Evolutionary conservation across 2,329 filamentous ascomycete species (phyloP).

Genomic region (Paecilomyces sp.): DNA sequence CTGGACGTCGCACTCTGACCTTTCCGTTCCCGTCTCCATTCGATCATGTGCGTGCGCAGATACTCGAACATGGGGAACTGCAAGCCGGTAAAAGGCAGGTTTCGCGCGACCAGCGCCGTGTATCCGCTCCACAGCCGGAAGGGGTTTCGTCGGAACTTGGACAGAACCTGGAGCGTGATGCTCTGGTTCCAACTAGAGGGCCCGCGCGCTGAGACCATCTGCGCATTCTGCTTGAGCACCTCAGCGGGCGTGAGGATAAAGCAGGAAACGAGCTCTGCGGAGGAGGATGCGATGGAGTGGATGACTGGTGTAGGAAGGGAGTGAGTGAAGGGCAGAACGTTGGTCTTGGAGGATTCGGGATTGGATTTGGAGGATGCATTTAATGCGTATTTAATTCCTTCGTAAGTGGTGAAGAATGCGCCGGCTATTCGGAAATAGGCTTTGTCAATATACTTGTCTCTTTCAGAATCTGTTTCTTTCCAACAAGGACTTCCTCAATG

Average conservation of each 20-base stretch:
- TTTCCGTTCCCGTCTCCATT: slow-evolving; percentile 28
- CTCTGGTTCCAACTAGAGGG: slow-evolving; percentile 16
- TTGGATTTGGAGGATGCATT: slow-evolving; percentile 38
- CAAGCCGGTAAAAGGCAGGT: slow-evolving; percentile 78
- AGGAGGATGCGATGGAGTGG: slow-evolving; percentile 65
- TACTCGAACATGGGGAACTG: slow-evolving; percentile 85
- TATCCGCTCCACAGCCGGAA: slow-evolving; percentile 63
- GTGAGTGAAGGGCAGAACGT: slow-evolving; percentile 18
- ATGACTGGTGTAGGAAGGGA: slow-evolving; percentile 61
- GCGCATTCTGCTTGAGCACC: slow-evolving; percentile 88
- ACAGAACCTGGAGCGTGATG: slow-evolving; percentile 51
- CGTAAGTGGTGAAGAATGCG: slow-evolving; percentile 86
- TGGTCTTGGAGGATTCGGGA: slow-evolving; percentile 3
- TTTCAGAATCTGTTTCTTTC: background rate
- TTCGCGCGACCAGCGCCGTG: slow-evolving; percentile 70
- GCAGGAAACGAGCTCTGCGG: slow-evolving; percentile 78
- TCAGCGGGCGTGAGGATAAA: slow-evolving; percentile 82
- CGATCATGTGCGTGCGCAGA: slow-evolving; percentile 49
- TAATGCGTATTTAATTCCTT: slow-evolving; percentile 62
- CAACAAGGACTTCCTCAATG: background rate
- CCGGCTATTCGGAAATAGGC: slow-evolving; percentile 51
- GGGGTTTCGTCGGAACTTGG: slow-evolving; percentile 49
- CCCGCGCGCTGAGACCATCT: slow-evolving; percentile 54
- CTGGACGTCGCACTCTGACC: slow-evolving; percentile 23
- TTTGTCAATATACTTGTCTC: background rate